phyloP scores from a whole-genome alignment of 148 eudicot species.

The Cornus controversa region DNA sequence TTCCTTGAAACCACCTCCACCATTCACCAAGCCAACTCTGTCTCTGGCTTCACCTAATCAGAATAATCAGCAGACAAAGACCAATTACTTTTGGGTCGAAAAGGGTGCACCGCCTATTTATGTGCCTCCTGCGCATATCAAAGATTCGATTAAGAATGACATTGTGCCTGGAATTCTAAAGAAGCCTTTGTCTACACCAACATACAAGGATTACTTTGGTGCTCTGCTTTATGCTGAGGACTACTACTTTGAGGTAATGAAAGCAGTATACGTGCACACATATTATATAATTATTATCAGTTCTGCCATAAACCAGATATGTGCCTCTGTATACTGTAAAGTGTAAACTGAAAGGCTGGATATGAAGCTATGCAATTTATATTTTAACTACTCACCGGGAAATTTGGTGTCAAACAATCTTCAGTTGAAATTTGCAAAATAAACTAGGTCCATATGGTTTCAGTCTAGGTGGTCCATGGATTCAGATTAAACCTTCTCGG shows the following conservation, averaged over 20 bases:
- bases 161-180: constrained; percentile 25
- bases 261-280: background rate
- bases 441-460: no score
- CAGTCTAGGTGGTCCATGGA: no score
- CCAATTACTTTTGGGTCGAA: background rate
- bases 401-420: no score
- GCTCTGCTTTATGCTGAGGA: constrained; percentile 36
- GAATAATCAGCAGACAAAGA: background rate
- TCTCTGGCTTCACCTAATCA: constrained; percentile 2
- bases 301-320: no score
- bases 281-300: no score
- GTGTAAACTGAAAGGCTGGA: no score
- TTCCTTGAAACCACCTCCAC: background rate
- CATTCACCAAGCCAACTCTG: constrained; percentile 3
- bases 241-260: constrained; percentile 23
- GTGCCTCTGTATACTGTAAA: no score
- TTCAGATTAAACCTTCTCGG: no score
- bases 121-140: constrained; percentile 16
- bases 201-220: constrained; percentile 31
- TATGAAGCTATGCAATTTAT: no score
- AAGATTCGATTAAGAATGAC: constrained; percentile 7
- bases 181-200: constrained; percentile 18
- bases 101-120: constrained; percentile 6
- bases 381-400: no score
- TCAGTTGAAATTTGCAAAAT: no score